A percentile compares a stretch with the other conserved stretches of the same genome.
These are phyloP conservation scores for Malus asiatica DNA, from an alignment of 306 rosid genomes.

Conservation along the genomic window DNA sequence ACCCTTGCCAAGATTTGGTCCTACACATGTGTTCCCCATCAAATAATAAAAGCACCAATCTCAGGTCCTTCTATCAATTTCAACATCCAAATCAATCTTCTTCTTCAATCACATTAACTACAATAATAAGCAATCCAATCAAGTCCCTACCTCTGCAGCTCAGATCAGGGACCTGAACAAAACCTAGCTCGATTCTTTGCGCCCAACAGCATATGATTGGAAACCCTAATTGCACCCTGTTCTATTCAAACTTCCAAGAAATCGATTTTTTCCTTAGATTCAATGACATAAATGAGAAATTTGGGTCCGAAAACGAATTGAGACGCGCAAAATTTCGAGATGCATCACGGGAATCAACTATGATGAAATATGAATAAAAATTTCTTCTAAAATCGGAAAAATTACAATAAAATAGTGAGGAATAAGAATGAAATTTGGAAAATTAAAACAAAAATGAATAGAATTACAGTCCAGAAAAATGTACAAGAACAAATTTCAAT, in stretches of 20 bases:
- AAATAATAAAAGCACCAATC: conserved; percentile 22
- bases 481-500: not conserved
- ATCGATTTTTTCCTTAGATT: not conserved
- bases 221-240: not conserved
- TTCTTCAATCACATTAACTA: conserved; percentile 27
- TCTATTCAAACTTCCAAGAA: not conserved
- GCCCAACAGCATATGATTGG: not conserved
- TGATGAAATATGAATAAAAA: not conserved
- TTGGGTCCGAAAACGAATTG: not conserved
- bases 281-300: not conserved
- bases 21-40: conserved; percentile 94
- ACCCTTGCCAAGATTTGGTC: conserved; percentile 61
- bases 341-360: not conserved
- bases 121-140: conserved; percentile 1
- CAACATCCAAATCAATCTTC: conserved; percentile 21
- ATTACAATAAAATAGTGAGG: not conserved
- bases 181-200: conserved; percentile 12
- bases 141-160: conserved; percentile 6
- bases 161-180: conserved; percentile 29
- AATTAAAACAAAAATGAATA: not conserved
- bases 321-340: not conserved
- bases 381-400: not conserved
- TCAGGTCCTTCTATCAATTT: conserved; percentile 21
- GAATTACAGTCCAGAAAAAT: not conserved
- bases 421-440: not conserved